Conservation (phyloP, 768 basidiomycete species). For the Tubosaeta sp. region DNA sequence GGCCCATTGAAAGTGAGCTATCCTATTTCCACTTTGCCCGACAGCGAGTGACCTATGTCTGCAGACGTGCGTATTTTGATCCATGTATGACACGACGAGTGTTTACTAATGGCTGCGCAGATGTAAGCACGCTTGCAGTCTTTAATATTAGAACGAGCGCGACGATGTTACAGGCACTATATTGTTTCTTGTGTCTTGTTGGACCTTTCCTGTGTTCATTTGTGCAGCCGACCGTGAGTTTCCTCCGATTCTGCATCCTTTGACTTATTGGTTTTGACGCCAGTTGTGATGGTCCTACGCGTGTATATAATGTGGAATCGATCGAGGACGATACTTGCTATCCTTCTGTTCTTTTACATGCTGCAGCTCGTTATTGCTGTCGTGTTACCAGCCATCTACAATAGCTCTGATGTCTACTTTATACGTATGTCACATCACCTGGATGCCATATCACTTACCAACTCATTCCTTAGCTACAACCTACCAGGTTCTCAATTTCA, state of each 20-base stretch:
- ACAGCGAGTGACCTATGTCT: neutral
- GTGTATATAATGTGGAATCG: neutral
- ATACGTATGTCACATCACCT: too few species aligned
- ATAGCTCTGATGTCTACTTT: neutral
- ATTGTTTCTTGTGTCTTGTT: neutral
- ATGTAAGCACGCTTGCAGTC: neutral
- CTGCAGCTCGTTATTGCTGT: neutral
- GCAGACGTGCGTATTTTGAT: neutral
- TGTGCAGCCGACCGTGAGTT: slow-evolving; percentile 2
- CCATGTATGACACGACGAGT: too few species aligned
- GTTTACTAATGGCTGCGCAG: neutral
- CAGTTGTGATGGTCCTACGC: neutral
- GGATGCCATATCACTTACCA: neutral
- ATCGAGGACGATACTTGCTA: neutral
- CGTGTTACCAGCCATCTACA: neutral
- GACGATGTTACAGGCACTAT: neutral
- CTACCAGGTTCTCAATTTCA: neutral
- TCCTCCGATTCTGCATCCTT: too few species aligned
- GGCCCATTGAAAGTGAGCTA: neutral
- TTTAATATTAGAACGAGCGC: neutral
- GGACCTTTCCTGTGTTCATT: neutral
- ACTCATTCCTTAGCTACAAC: neutral
- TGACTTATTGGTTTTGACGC: neutral
- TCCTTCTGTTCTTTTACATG: neutral
- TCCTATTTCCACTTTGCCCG: neutral